Percentiles rank a stretch among this genome's conserved stretches.
phyloP scores from a whole-genome alignment of 1,284 basidiomycete genomes.

The Ustilago cynodontis region DNA sequence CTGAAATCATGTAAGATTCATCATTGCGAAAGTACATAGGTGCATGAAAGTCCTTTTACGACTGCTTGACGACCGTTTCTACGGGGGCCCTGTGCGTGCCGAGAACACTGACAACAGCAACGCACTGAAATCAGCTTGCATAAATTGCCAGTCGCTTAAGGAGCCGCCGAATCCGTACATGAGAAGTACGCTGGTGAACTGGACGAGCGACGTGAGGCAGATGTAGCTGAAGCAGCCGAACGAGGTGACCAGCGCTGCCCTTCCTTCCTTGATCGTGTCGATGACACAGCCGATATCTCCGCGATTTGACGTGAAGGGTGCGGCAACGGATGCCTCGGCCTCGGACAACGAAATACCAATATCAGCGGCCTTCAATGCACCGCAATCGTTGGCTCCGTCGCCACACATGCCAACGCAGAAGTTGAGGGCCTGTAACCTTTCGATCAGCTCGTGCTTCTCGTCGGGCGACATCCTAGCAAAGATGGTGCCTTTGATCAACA shows the following conservation, averaged over 20 bases:
- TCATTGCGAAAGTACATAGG: no score
- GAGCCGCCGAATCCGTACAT: constrained; percentile 97
- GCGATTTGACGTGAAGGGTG: constrained; percentile 93
- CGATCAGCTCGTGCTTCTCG: constrained; percentile 98
- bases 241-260: constrained; percentile 94
- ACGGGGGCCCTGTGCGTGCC: constrained; percentile 45
- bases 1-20: no score
- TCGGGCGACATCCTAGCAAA: constrained; percentile 99
- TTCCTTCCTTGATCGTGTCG: constrained; percentile 89
- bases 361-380: constrained; percentile 97
- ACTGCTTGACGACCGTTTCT: no score
- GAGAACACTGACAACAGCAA: constrained; percentile 37
- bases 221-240: constrained; percentile 99
- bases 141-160: constrained; percentile 94
- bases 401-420: constrained; percentile 99
- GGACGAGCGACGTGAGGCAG: constrained; percentile 74
- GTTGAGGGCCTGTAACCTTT: constrained; percentile 89
- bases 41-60: no score
- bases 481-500: constrained; percentile 97
- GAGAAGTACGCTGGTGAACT: constrained; percentile 81
- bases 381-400: constrained; percentile 98
- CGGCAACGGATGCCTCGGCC: constrained; percentile 98
- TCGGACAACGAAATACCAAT: constrained; percentile 97
- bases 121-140: constrained; percentile 72
- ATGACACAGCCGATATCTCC: constrained; percentile 97